Percentiles rank a stretch among this genome's conserved stretches.
Conservation (phyloP, 1,284 basidiomycete genomes). For the Athelia psychrophila region DNA sequence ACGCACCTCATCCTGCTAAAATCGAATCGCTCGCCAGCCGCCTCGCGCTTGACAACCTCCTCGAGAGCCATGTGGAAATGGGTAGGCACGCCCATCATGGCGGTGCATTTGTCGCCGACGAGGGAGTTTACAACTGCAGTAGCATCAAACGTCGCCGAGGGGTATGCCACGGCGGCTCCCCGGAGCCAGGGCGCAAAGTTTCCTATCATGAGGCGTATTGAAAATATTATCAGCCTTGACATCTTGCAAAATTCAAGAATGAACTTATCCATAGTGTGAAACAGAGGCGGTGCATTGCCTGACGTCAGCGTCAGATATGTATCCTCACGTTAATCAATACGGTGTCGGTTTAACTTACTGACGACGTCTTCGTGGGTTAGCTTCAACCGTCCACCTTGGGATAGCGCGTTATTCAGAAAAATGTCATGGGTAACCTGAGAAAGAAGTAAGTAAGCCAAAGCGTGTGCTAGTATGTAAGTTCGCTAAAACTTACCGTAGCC, state of each 20-base stretch:
- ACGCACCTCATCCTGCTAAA: too few species aligned
- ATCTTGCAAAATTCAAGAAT: too few species aligned
- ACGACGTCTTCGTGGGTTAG: conserved; percentile 62
- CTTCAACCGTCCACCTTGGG: conserved; percentile 69
- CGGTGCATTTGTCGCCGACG: conserved; percentile 66
- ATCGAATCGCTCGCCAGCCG: not conserved
- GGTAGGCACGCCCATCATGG: conserved; percentile 82
- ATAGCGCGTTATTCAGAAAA: conserved; percentile 77
- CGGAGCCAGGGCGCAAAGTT: conserved; percentile 81
- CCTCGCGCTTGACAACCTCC: conserved; percentile 52
- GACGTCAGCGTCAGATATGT: conserved; percentile 3
- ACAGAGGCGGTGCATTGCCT: conserved; percentile 80
- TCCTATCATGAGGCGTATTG: conserved; percentile 71
- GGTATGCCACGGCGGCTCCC: conserved; percentile 73
- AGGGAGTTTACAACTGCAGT: conserved; percentile 65
- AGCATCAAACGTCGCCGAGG: conserved; percentile 66
- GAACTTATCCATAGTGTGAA: conserved; percentile 86
- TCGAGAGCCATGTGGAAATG: conserved; percentile 76
- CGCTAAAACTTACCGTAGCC: conserved; percentile 57
- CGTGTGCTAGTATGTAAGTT: not conserved
- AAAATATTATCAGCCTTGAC: conserved; percentile 5
- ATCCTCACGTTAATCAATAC: too few species aligned
- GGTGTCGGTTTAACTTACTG: conserved; percentile 40
- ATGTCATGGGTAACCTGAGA: conserved; percentile 71
- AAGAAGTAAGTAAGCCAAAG: conserved; percentile 1